Percentiles rank a stretch among this genome's conserved stretches.
Evolutionary conservation across 23 red algal genomes (phyloP).

Genomic region (Gracilaria gracilis): DNA sequence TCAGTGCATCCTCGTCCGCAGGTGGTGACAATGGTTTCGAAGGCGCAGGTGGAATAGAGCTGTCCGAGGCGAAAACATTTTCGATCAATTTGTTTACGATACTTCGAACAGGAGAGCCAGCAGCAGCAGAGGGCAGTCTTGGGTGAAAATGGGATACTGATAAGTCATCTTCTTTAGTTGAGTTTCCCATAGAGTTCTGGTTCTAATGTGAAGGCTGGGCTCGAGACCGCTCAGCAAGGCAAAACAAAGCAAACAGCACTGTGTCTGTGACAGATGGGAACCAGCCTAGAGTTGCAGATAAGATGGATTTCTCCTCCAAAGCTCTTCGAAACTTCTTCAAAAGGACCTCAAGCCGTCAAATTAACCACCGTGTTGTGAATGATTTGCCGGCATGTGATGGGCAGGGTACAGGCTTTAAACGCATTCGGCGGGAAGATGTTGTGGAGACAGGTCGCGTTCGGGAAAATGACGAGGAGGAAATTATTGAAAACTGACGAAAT

Average conservation of each 20-base stretch:
- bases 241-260: neutral
- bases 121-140: neutral
- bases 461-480: neutral
- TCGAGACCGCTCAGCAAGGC: neutral
- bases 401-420: neutral
- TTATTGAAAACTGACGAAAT: neutral
- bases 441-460: neutral
- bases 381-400: no score
- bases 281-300: neutral
- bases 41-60: no score
- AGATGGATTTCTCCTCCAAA: neutral
- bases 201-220: neutral
- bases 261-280: neutral
- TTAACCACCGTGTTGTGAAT: neutral
- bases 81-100: conserved; percentile 51
- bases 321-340: neutral
- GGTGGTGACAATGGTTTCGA: neutral
- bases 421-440: neutral
- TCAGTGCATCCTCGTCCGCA: neutral
- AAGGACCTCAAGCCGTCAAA: neutral
- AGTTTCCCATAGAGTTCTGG: conserved; percentile 12
- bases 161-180: conserved; percentile 3
- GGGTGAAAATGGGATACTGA: neutral
- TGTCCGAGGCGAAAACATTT: conserved; percentile 2
- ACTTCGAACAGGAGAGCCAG: conserved; percentile 3